These are phyloP conservation scores for Platismatia glauca DNA, from an alignment of 495 filamentous ascomycete species.

Conservation along the genomic window DNA sequence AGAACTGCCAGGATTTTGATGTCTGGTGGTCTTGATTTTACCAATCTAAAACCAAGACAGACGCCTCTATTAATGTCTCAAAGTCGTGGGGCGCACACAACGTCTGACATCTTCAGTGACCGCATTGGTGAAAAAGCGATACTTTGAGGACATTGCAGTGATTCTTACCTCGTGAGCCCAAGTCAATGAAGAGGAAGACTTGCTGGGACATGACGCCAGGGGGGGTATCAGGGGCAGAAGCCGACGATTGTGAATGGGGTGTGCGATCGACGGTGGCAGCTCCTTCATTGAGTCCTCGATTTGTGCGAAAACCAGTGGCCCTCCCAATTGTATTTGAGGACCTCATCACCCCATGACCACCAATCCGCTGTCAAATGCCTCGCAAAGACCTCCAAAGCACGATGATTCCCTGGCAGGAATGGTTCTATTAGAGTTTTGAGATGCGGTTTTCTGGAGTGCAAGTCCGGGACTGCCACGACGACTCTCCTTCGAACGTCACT, in stretches of 20 bases:
- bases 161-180: neutral
- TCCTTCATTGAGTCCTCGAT: neutral
- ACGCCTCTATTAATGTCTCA: neutral
- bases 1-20: no score
- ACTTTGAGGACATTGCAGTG: neutral
- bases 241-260: neutral
- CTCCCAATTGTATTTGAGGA: constrained; percentile 55
- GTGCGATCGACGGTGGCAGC: neutral
- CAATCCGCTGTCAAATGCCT: constrained; percentile 77
- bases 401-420: constrained; percentile 44
- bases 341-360: constrained; percentile 87
- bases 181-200: neutral
- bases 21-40: neutral
- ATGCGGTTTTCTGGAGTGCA: constrained; percentile 86
- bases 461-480: constrained; percentile 73
- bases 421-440: constrained; percentile 49
- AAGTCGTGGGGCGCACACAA: neutral
- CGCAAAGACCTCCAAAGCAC: constrained; percentile 79
- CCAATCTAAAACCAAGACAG: neutral
- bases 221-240: neutral
- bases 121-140: neutral
- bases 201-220: neutral
- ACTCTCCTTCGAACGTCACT: constrained; percentile 40
- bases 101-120: neutral
- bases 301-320: constrained; percentile 50